These are phyloP conservation scores for Pythium dissimile DNA, from an alignment of 352 stramenopile genomes.

Conservation along the genomic window DNA sequence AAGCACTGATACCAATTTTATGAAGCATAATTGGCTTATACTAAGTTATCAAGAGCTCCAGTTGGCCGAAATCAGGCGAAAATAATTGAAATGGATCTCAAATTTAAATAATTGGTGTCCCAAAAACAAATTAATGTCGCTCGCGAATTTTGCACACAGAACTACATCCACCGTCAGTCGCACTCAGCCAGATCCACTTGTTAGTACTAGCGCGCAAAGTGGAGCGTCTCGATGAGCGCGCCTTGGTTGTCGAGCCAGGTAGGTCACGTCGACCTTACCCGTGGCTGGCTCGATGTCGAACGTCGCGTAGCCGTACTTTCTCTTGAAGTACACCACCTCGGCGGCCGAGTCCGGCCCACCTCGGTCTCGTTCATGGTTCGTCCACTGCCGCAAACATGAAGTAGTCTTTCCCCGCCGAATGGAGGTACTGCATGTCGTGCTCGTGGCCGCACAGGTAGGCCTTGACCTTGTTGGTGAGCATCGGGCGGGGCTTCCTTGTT, in stretches of 20 bases:
- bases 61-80: too few species aligned
- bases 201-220: constrained; percentile 28
- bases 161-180: too few species aligned
- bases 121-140: too few species aligned
- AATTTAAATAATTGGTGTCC: too few species aligned
- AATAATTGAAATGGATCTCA: too few species aligned
- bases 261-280: constrained; percentile 29
- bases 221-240: constrained; percentile 25
- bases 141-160: too few species aligned
- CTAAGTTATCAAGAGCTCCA: too few species aligned
- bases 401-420: constrained; percentile 26
- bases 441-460: constrained; percentile 39
- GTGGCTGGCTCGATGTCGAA: constrained; percentile 28
- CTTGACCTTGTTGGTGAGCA: constrained; percentile 30
- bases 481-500: constrained; percentile 26
- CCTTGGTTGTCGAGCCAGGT: constrained; percentile 34
- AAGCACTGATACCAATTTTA: too few species aligned
- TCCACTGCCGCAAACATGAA: constrained; percentile 34
- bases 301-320: constrained; percentile 34
- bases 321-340: constrained; percentile 31
- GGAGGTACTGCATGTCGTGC: constrained; percentile 43
- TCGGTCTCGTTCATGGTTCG: constrained; percentile 29
- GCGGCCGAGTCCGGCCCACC: constrained; percentile 21
- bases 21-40: too few species aligned
- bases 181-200: neutral